phyloP scores from a whole-genome alignment of 202 grass and related monocot species.

The Schoenoplectus tabernaemontani region DNA sequence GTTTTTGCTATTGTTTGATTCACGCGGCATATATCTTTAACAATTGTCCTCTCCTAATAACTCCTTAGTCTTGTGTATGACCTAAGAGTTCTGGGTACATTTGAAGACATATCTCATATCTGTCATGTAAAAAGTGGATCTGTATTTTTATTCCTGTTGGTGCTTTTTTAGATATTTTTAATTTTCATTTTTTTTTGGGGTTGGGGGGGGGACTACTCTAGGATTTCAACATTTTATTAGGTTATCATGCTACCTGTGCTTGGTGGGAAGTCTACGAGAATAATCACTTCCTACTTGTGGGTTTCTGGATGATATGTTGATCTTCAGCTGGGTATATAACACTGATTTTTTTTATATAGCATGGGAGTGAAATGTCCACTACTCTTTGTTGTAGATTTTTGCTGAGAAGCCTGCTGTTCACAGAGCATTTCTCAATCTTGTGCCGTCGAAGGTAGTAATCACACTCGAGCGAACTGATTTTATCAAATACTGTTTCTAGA shows the following conservation, averaged over 20 bases:
- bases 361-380: neutral
- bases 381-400: constrained; percentile 63
- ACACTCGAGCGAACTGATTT: neutral
- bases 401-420: constrained; percentile 94
- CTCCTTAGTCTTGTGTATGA: neutral
- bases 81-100: neutral
- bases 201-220: neutral
- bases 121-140: too few relatives aligned
- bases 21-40: neutral
- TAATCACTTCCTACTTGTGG: neutral
- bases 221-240: neutral
- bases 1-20: constrained; percentile 34
- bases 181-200: neutral
- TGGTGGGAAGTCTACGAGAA: neutral
- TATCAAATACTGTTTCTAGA: neutral
- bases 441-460: constrained; percentile 64
- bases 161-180: neutral
- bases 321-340: neutral
- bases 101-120: neutral
- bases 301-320: neutral
- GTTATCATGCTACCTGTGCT: neutral
- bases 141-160: too few relatives aligned
- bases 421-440: constrained; percentile 78
- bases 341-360: neutral
- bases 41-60: neutral